phyloP scores from a whole-genome alignment of 352 stramenopile genomes.

The Phytophthora sp. region DNA sequence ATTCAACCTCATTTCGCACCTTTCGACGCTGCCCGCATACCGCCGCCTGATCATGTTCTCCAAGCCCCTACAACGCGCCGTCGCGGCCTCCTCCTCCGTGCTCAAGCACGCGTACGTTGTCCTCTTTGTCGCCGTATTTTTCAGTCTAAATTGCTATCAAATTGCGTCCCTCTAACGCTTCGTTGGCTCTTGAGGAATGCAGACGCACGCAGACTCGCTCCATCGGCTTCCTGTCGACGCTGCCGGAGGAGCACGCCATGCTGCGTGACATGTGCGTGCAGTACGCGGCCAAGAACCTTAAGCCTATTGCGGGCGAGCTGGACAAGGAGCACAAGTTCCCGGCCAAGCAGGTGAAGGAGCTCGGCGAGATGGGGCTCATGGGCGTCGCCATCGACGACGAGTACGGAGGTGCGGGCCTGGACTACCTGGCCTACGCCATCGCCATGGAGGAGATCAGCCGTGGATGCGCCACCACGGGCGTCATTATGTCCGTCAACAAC shows the following conservation, averaged over 20 bases:
- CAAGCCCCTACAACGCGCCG: slow-evolving; percentile 44
- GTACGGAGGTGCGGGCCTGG: slow-evolving; percentile 92
- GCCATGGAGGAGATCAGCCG: slow-evolving; percentile 98
- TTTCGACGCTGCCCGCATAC: slow-evolving; percentile 9
- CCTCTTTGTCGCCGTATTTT: background rate
- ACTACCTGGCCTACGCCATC: slow-evolving; percentile 97
- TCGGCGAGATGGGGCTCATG: slow-evolving; percentile 96
- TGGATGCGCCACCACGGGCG: slow-evolving; percentile 94
- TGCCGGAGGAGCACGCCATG: slow-evolving; percentile 97
- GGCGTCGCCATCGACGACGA: slow-evolving; percentile 92
- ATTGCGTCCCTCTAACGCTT: slow-evolving; percentile 2
- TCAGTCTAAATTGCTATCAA: background rate
- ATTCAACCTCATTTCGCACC: slow-evolving; percentile 19
- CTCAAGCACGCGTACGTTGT: slow-evolving; percentile 35
- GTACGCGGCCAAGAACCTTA: slow-evolving; percentile 95
- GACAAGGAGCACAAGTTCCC: slow-evolving; percentile 92
- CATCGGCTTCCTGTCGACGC: slow-evolving; percentile 63
- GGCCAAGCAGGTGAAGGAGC: slow-evolving; percentile 77
- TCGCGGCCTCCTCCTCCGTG: slow-evolving; percentile 14
- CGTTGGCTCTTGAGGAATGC: slow-evolving; percentile 1
- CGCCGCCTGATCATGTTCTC: slow-evolving; percentile 37
- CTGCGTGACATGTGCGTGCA: slow-evolving; percentile 96
- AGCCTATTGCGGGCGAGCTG: slow-evolving; percentile 89
- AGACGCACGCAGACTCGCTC: slow-evolving; percentile 42
- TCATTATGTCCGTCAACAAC: slow-evolving; percentile 97